These are phyloP conservation scores for Albifimbria verrucaria DNA, from an alignment of 2,329 filamentous ascomycete species.

Conservation along the genomic window DNA sequence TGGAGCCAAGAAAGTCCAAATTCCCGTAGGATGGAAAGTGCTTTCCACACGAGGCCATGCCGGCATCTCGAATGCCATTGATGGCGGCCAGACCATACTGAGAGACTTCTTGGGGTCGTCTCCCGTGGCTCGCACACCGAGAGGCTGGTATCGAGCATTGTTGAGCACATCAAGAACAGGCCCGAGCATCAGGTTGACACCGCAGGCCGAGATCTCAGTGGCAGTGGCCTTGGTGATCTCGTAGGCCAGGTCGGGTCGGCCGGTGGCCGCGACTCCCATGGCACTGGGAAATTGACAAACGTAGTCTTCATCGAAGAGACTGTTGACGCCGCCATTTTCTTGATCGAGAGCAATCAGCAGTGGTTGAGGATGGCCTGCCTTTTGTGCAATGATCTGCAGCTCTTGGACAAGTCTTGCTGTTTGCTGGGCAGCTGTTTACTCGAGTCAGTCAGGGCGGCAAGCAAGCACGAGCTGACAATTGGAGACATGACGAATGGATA, in stretches of 20 bases:
- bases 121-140: conserved; percentile 84
- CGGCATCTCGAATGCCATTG: conserved; percentile 89
- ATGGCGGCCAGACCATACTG: conserved; percentile 88
- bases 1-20: conserved; percentile 87
- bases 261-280: conserved; percentile 94
- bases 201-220: conserved; percentile 86
- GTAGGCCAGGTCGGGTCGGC: conserved; percentile 79
- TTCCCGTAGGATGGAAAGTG: conserved; percentile 97
- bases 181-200: conserved; percentile 92
- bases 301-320: conserved; percentile 90
- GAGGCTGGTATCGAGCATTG: conserved; percentile 84
- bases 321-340: conserved; percentile 97
- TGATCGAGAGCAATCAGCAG: conserved; percentile 90
- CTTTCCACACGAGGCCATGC: conserved; percentile 86
- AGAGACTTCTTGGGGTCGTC: conserved; percentile 93
- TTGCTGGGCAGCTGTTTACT: conserved; percentile 75
- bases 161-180: conserved; percentile 92
- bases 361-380: conserved; percentile 86
- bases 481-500: background rate
- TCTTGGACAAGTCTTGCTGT: conserved; percentile 86
- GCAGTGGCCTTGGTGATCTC: conserved; percentile 91
- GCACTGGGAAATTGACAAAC: conserved; percentile 95
- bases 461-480: conserved; percentile 2
- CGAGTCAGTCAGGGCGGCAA: conserved; percentile 11
- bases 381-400: conserved; percentile 85